Evolutionary conservation across 192 early-diverging fungal species (phyloP).

Genomic region (Coemansia sp.): DNA sequence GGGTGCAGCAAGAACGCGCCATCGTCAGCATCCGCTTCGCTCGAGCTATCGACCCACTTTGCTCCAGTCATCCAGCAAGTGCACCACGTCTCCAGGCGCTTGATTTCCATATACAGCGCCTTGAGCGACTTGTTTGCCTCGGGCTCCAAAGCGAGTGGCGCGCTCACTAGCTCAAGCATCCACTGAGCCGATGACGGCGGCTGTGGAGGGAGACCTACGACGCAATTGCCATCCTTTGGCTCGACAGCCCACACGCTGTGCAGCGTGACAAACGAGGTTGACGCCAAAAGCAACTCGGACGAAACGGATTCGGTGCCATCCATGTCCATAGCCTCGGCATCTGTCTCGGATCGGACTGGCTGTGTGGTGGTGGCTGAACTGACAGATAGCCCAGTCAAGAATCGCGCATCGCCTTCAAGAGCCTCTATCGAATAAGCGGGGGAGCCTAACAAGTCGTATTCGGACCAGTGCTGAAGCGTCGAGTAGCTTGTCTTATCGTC

Average conservation of each 20-base stretch:
- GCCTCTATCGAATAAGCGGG: constrained; percentile 5
- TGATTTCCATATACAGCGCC: constrained; percentile 34
- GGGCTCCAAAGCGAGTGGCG: constrained; percentile 29
- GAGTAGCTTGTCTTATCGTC: not conserved
- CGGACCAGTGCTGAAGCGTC: constrained; percentile 38
- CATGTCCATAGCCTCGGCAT: not conserved
- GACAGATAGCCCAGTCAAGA: not conserved
- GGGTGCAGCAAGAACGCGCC: not conserved
- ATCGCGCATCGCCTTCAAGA: not conserved
- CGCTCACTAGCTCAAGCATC: constrained; percentile 51
- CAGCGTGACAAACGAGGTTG: constrained; percentile 30
- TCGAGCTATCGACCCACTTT: constrained; percentile 16
- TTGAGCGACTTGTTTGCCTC: constrained; percentile 22
- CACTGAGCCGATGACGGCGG: constrained; percentile 47
- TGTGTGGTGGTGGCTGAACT: not conserved
- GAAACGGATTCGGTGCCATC: constrained; percentile 9
- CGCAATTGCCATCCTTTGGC: not conserved
- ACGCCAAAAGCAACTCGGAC: not conserved
- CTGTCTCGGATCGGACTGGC: not conserved
- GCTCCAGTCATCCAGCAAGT: constrained; percentile 26
- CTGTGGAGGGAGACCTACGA: constrained; percentile 14
- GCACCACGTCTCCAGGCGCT: constrained; percentile 46
- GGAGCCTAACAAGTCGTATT: constrained; percentile 48
- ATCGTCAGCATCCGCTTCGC: not conserved
- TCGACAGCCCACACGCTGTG: constrained; percentile 41